phyloP scores from a whole-genome alignment of 257 asterid genomes.

The Plectranthus barbatus region DNA sequence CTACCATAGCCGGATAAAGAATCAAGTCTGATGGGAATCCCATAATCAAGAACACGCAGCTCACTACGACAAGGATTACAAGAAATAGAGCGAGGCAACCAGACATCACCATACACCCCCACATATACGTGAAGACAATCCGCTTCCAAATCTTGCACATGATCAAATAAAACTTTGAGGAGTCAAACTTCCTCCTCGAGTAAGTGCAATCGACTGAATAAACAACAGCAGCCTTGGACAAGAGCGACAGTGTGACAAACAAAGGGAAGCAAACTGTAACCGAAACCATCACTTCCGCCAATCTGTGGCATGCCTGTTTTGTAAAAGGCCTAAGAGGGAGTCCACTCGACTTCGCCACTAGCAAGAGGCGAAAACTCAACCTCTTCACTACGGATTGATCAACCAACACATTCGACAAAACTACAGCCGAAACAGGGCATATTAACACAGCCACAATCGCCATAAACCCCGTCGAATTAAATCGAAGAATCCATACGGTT shows the following conservation, averaged over 20 bases:
- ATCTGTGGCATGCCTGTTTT: constrained; percentile 63
- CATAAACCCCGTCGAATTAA: constrained; percentile 54
- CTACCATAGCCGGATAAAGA: constrained; percentile 74
- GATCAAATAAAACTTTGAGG: constrained; percentile 38
- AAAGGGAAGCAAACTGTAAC: constrained; percentile 63
- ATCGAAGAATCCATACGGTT: constrained; percentile 71
- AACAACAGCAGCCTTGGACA: constrained; percentile 82
- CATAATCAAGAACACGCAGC: constrained; percentile 48
- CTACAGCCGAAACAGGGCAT: constrained; percentile 70
- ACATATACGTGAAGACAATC: constrained; percentile 52
- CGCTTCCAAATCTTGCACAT: constrained; percentile 72
- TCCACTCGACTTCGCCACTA: constrained; percentile 69
- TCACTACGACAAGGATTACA: constrained; percentile 46
- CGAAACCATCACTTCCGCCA: constrained; percentile 58
- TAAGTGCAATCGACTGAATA: constrained; percentile 86
- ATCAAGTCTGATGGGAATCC: constrained; percentile 72
- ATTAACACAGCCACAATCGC: constrained; percentile 53
- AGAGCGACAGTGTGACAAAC: constrained; percentile 44
- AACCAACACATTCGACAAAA: constrained; percentile 63
- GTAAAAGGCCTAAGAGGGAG: constrained; percentile 64
- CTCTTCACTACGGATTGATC: constrained; percentile 49
- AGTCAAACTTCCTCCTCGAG: constrained; percentile 52
- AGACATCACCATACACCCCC: constrained; percentile 54
- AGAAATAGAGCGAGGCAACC: constrained; percentile 54
- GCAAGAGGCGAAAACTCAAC: constrained; percentile 41